Base-by-base conservation (phyloP, 345 rosid species). In the Bruguiera sexangula region DNA sequence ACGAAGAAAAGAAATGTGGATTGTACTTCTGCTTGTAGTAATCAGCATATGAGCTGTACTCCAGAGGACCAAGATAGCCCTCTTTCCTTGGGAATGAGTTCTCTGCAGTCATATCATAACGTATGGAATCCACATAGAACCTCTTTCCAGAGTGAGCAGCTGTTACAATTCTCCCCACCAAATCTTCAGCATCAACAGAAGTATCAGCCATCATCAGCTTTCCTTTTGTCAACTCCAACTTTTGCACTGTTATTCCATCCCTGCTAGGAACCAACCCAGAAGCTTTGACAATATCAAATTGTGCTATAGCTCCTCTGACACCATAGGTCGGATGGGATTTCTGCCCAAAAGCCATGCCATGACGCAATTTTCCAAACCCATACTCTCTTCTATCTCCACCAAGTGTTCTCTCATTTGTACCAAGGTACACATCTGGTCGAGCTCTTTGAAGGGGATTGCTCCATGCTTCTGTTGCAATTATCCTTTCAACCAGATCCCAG, bases 61-160 rank as follows among this genome's bases (percentile, higher is more conserved):
- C 96, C 57, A 95, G 75, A 48, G 99, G 99, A 76, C 99, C 99
- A 62, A 95, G 93, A 87, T 90, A 92, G 66, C 98, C 99, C 85
- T 88, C 98, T 86, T 92, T 95, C 85, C 98, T 87, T 1, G 99
- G 99, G 74, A 95, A 95, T 55, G 99, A 86, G 72, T 85, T 87
- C 82, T 92, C 96, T 8, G 96, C 96, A 77, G 89, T 90, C 99
- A 90, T 92, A 11, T 92, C 96, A 72, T 83, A 85, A 55, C 91
- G 81, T 53, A 95, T 77, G 57, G 99, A 87, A 79, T 92, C 99
- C 31, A 92, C 99, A 69, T 88, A 92, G 78, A 95, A 95, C 84
- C 99, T 86, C 86, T 95, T 95, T 73, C 99, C 98, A 5, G 99
- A 95, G 85, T 95, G 99, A 75, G 96, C 99, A 65, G 97, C 97